Evolutionary conservation across 139 green algal genomes (phyloP).

Genomic region (Deuterostichococcus epilithicus): DNA sequence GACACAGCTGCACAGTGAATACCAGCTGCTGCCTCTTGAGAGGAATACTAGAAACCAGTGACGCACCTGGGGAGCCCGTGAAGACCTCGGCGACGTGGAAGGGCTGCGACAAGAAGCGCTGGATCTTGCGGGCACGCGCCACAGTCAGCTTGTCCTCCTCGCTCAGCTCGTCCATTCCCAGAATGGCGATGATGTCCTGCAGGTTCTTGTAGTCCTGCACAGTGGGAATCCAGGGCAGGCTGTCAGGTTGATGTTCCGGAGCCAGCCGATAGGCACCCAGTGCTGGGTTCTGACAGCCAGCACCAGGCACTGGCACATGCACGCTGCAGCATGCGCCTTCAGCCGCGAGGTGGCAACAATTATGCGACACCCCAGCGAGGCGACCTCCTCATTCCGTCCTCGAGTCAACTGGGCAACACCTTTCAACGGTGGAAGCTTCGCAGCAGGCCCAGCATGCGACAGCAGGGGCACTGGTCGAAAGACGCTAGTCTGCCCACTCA

Average conservation of each 20-base stretch:
- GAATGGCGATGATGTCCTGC: conserved; percentile 99
- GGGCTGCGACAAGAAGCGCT: conserved; percentile 98
- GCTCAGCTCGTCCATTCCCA: conserved; percentile 99
- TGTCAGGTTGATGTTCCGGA: background rate
- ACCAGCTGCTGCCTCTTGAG: background rate
- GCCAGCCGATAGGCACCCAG: background rate
- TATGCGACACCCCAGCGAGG: too few relatives aligned
- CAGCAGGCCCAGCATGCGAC: too few relatives aligned
- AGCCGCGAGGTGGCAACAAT: too few relatives aligned
- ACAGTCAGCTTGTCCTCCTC: conserved; percentile 99
- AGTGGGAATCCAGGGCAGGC: background rate
- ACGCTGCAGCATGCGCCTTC: too few relatives aligned
- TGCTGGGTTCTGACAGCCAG: background rate
- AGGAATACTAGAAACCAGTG: background rate
- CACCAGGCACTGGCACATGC: background rate
- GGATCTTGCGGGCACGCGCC: conserved; percentile 96
- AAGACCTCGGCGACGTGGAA: conserved; percentile 99
- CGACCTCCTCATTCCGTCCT: too few relatives aligned
- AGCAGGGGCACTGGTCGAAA: too few relatives aligned
- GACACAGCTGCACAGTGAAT: background rate
- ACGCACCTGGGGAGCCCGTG: conserved; percentile 81
- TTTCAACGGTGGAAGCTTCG: too few relatives aligned
- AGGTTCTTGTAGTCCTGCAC: conserved; percentile 92
- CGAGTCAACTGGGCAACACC: too few relatives aligned
- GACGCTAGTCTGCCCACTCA: background rate